phyloP scores from a whole-genome alignment of 2,329 filamentous ascomycete genomes.

The Coniochaeta prunicola region DNA sequence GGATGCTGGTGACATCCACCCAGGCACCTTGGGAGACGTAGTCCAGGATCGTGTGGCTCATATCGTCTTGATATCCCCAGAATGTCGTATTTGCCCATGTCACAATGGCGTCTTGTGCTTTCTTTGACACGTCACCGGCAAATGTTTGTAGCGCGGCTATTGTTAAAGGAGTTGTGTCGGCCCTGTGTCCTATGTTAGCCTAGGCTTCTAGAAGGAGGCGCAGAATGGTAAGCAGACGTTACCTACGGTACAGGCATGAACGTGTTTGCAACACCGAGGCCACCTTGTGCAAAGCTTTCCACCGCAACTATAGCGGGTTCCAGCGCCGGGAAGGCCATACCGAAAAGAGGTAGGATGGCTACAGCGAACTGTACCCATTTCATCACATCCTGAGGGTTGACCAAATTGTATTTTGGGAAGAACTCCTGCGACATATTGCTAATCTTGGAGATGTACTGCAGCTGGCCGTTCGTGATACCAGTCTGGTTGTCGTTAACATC shows the following conservation, averaged over 20 bases:
- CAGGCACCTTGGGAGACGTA: background rate
- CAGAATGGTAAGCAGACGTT: background rate
- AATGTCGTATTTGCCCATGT: background rate
- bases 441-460: background rate
- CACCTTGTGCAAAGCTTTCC: background rate
- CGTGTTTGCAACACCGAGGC: background rate
- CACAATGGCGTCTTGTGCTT: background rate
- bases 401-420: background rate
- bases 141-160: background rate
- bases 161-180: background rate
- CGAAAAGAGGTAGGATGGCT: background rate
- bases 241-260: constrained; percentile 1
- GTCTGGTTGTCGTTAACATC: background rate
- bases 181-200: background rate
- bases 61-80: constrained; percentile 1
- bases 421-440: constrained; percentile 2
- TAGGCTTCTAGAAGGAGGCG: background rate
- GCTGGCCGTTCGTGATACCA: constrained; percentile 1
- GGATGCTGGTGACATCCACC: background rate
- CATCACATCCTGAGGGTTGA: background rate
- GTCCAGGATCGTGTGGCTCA: background rate
- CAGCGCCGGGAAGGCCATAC: background rate
- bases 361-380: constrained; percentile 2
- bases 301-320: background rate
- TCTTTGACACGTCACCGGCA: background rate